Percentiles rank a stretch among this genome's conserved stretches.
Conservation (phyloP, 352 stramenopile species). For the Globisporangium paroecandrum region DNA sequence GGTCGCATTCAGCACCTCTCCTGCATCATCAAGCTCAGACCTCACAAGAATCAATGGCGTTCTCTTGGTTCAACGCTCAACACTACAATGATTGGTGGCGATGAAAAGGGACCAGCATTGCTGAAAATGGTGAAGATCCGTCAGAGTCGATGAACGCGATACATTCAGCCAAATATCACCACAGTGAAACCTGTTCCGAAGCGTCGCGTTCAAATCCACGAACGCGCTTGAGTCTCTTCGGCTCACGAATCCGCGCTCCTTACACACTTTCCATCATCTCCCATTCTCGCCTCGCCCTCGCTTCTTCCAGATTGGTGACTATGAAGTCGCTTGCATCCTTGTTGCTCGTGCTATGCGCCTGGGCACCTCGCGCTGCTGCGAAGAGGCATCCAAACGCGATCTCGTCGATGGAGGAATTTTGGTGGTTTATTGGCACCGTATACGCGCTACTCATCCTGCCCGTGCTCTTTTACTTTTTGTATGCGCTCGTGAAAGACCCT, state of each 20-base stretch:
- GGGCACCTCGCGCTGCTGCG: neutral
- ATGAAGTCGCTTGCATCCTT: neutral
- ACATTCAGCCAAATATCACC: neutral
- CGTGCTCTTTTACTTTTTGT: slow-evolving; percentile 33
- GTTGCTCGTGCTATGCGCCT: neutral
- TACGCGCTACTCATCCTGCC: slow-evolving; percentile 35
- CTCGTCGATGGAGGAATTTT: slow-evolving; percentile 42
- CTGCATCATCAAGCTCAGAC: neutral
- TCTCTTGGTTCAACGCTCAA: neutral
- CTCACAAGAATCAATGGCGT: neutral
- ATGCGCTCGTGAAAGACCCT: slow-evolving; percentile 25
- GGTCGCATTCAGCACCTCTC: neutral
- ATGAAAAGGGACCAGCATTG: neutral
- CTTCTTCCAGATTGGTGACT: neutral
- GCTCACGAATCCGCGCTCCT: neutral
- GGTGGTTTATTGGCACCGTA: slow-evolving; percentile 34
- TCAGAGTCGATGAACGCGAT: neutral
- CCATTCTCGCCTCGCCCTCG: neutral
- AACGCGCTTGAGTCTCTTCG: neutral
- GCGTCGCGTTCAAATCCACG: neutral
- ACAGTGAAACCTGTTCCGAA: slow-evolving; percentile 3
- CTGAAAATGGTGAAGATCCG: neutral
- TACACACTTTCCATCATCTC: neutral
- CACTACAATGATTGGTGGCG: too few relatives aligned
- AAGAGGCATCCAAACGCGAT: slow-evolving; percentile 23